Conservation (phyloP, 2,329 filamentous ascomycete genomes). For the Neophaeococcomyces mojaviensis region DNA sequence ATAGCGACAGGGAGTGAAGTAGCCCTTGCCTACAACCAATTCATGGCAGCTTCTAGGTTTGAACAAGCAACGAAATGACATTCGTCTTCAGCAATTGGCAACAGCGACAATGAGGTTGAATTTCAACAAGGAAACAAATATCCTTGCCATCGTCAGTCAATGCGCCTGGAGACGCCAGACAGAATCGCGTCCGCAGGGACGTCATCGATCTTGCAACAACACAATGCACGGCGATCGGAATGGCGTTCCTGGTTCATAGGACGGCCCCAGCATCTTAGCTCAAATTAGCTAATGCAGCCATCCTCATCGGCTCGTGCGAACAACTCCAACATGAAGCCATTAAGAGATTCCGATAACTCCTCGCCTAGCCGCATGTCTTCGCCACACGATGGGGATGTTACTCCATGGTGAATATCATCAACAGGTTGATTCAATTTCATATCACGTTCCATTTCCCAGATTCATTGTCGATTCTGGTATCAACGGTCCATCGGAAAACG, state of each 20-base stretch:
- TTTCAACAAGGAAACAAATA: not conserved
- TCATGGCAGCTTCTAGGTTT: too few relatives aligned
- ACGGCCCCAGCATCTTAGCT: not conserved
- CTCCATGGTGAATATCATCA: not conserved
- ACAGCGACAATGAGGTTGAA: not conserved
- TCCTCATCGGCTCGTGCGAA: not conserved
- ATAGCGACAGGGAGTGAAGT: too few relatives aligned
- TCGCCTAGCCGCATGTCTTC: conserved; percentile 3
- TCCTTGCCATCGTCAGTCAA: not conserved
- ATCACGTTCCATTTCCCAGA: not conserved
- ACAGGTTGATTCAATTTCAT: not conserved
- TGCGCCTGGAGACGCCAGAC: not conserved
- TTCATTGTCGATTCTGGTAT: too few relatives aligned
- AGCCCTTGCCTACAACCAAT: not conserved
- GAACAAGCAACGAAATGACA: too few relatives aligned
- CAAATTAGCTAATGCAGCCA: not conserved
- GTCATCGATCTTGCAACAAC: too few relatives aligned
- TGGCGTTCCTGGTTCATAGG: too few relatives aligned
- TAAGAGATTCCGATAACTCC: not conserved
- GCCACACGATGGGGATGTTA: not conserved
- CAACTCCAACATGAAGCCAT: conserved; percentile 1
- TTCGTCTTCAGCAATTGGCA: not conserved
- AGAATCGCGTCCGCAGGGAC: too few relatives aligned
- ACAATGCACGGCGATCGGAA: too few relatives aligned
- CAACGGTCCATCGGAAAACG: too few relatives aligned